Evolutionary conservation across 176 grass and related monocot species (phyloP), one percentile per base, ranked within the genome.

Genomic region (Pontederia paniculata): DNA sequence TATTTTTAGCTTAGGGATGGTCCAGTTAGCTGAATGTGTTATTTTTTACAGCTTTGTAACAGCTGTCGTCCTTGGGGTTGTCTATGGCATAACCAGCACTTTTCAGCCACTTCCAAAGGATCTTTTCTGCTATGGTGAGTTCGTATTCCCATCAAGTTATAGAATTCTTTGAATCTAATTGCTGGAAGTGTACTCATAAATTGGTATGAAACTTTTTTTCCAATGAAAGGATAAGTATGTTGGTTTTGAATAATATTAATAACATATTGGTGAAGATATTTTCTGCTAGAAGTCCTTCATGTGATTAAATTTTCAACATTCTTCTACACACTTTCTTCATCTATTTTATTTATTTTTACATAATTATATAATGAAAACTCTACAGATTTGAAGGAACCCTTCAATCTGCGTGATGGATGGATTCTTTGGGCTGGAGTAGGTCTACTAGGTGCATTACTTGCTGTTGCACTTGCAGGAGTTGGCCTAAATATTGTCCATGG

Each of bases 311-410:
- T n/a, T n/a, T n/a, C 28, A 37, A 37, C 5, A 37, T 37, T 37
- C 28, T 3, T 37, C 28, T 6, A 6, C 7, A 5, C 1, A 37
- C 28, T 37, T 37, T 37, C 28, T 37, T 37, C 7, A 37, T 37
- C n/a, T n/a, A n/a, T n/a, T n/a, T n/a, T n/a, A n/a, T n/a, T n/a
- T n/a, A n/a, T n/a, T n/a, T n/a, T n/a, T n/a, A n/a, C 13, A 50
- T 48, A 13, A 46, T 16, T 47, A 50, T 57, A 52, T 37, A 23
- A 37, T 73, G 8, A 71, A 23, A 31, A 59, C 28, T 8, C 80
- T 70, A 62, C 77, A 98, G 93, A 91, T 82, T 62, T 90, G 53
- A 84, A 78, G 79, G 71, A 91, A 60, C 86, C 86, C 57, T 98
- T 98, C 69, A 81, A 77, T 68, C 76, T 98, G 50, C 55, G 42